These are phyloP conservation scores for Miamiensis avidus DNA, from an alignment of 169 alveolate species.

Conservation along the genomic window DNA sequence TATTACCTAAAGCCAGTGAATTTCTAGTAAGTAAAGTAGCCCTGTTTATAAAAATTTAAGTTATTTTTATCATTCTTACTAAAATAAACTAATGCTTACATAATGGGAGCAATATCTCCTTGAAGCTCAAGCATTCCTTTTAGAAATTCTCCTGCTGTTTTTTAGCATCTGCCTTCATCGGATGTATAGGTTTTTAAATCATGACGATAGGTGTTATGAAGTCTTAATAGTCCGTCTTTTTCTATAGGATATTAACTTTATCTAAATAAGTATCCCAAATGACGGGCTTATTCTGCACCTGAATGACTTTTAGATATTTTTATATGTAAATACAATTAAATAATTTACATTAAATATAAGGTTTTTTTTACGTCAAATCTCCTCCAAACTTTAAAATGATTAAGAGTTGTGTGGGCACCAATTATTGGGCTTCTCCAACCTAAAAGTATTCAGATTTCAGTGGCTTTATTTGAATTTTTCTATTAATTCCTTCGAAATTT, in stretches of 20 bases:
- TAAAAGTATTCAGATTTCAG: conserved; percentile 57
- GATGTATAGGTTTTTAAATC: conserved; percentile 97
- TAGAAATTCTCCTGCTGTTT: conserved; percentile 98
- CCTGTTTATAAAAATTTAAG: too few relatives aligned
- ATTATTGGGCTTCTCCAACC: conserved; percentile 47
- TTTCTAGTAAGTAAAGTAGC: conserved; percentile 9
- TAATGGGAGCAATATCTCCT: conserved; percentile 96
- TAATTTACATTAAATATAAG: too few relatives aligned
- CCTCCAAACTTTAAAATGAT: conserved; percentile 99
- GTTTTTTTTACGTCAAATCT: conserved; percentile 92
- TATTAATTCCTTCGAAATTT: conserved; percentile 95
- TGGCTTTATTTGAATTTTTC: conserved; percentile 94
- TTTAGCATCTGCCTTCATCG: conserved; percentile 98
- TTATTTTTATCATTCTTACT: too few relatives aligned
- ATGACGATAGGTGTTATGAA: conserved; percentile 97
- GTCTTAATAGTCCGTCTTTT: conserved; percentile 93
- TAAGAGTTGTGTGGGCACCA: conserved; percentile 76
- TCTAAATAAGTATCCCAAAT: conserved; percentile 71
- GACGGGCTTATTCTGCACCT: conserved; percentile 74
- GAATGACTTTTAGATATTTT: conserved; percentile 69
- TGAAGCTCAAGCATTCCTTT: conserved; percentile 96
- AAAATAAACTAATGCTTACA: conserved; percentile 77
- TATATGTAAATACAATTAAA: too few relatives aligned
- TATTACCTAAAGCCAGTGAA: conserved; percentile 23
- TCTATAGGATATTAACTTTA: conserved; percentile 91